Conservation (phyloP, 163 green algal genomes). For the Chlorella variabilis region DNA sequence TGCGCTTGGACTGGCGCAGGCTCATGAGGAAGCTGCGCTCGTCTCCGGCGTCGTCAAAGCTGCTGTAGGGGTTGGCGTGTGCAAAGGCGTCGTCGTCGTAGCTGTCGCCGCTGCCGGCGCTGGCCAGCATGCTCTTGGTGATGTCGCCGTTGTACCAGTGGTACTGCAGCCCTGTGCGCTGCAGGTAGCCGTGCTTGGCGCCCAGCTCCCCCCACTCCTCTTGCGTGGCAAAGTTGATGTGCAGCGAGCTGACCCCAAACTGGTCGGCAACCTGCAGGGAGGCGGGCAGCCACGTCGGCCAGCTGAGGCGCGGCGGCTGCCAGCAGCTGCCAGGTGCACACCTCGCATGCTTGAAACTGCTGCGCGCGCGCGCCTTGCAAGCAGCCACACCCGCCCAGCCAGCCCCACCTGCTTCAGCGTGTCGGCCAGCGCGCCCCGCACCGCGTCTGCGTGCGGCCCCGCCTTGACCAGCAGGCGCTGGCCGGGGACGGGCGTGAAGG, state of each 20-base stretch:
- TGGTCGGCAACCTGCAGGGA: constrained; percentile 55
- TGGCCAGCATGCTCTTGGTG: not conserved
- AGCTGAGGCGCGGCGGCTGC: no score
- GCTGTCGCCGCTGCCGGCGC: not conserved
- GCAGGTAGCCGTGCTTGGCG: constrained; percentile 16
- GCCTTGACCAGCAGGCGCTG: constrained; percentile 67
- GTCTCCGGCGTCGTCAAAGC: constrained; percentile 71
- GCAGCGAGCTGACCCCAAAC: constrained; percentile 69
- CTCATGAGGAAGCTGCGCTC: constrained; percentile 72
- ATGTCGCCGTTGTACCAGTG: constrained; percentile 68
- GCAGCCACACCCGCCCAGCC: not conserved
- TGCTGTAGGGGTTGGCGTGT: constrained; percentile 55
- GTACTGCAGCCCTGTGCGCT: constrained; percentile 60
- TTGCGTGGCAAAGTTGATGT: constrained; percentile 77
- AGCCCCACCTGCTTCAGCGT: constrained; percentile 35
- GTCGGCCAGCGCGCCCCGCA: constrained; percentile 36
- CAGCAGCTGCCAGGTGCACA: no score
- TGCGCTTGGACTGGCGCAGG: constrained; percentile 85
- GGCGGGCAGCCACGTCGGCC: not conserved
- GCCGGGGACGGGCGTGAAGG: constrained; percentile 88
- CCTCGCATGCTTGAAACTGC: no score
- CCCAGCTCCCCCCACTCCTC: constrained; percentile 26
- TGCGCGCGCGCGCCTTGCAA: not conserved
- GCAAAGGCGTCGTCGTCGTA: not conserved
- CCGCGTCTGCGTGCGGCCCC: constrained; percentile 13